Percentiles rank a stretch among this genome's conserved stretches.
Evolutionary conservation across 2,329 filamentous ascomycete genomes (phyloP).

Genomic region (Diplodia mutila): DNA sequence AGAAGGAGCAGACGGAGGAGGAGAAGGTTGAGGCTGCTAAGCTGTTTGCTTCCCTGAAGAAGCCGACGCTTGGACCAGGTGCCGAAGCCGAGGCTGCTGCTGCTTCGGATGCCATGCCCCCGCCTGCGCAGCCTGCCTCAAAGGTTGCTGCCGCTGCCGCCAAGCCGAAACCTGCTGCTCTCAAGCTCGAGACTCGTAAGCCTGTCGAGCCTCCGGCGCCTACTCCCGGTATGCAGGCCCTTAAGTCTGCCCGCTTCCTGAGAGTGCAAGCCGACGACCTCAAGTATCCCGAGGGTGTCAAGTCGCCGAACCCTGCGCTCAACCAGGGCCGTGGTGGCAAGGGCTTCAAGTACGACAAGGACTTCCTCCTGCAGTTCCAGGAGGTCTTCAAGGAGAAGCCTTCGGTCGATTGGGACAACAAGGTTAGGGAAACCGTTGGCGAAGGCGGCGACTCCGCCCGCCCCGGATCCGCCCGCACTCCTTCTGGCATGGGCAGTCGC

Average conservation of each 20-base stretch:
- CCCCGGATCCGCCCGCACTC: constrained; percentile 63
- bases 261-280: constrained; percentile 72
- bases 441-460: constrained; percentile 72
- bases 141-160: constrained; percentile 58
- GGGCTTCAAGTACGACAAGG: constrained; percentile 91
- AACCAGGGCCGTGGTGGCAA: constrained; percentile 77
- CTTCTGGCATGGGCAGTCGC: constrained; percentile 52
- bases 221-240: constrained; percentile 87
- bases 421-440: constrained; percentile 82
- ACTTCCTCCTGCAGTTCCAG: constrained; percentile 96
- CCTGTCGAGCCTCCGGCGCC: constrained; percentile 88
- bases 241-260: constrained; percentile 89
- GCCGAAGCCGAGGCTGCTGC: constrained; percentile 44
- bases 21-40: constrained; percentile 47
- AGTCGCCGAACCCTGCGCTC: constrained; percentile 87
- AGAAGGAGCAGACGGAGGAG: constrained; percentile 43
- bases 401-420: constrained; percentile 87
- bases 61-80: constrained; percentile 53
- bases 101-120: constrained; percentile 49
- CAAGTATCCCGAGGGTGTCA: constrained; percentile 81
- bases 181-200: constrained; percentile 88
- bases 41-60: constrained; percentile 54
- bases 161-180: constrained; percentile 81
- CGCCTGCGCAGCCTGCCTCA: constrained; percentile 53
- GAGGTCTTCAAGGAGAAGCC: constrained; percentile 96